Percentiles rank a stretch among this genome's conserved stretches.
Conservation (phyloP, 805 yeast species). For the Teunomyces stri region DNA sequence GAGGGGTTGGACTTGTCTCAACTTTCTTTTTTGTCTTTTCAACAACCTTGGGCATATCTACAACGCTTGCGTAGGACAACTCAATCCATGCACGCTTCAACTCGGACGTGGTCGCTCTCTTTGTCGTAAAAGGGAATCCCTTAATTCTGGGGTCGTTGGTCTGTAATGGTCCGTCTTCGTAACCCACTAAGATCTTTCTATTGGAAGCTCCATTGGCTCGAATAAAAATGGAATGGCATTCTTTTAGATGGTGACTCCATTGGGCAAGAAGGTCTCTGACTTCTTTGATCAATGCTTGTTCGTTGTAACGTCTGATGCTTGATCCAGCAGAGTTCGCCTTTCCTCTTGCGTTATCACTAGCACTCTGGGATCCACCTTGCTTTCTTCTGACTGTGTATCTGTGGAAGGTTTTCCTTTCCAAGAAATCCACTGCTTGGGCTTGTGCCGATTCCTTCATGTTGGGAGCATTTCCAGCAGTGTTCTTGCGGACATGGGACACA, state of each 20-base stretch:
- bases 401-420: conserved; percentile 84
- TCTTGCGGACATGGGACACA: conserved; percentile 64
- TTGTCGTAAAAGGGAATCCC: conserved; percentile 84
- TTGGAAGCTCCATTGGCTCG: conserved; percentile 77
- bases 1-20: conserved; percentile 4
- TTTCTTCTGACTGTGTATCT: conserved; percentile 94
- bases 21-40: conserved; percentile 21
- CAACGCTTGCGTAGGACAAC: conserved; percentile 56
- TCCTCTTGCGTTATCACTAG: conserved; percentile 88
- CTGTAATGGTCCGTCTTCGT: conserved; percentile 54
- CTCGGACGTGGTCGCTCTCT: conserved; percentile 79
- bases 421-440: conserved; percentile 61
- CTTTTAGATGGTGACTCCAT: conserved; percentile 62
- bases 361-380: conserved; percentile 96
- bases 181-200: conserved; percentile 63
- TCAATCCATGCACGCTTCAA: conserved; percentile 82
- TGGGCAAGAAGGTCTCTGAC: conserved; percentile 61
- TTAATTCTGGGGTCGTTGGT: conserved; percentile 61
- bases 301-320: conserved; percentile 82
- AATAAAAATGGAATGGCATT: conserved; percentile 70
- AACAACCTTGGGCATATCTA: conserved; percentile 52
- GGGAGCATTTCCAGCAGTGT: conserved; percentile 54
- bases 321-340: conserved; percentile 97
- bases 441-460: conserved; percentile 46
- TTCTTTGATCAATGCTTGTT: conserved; percentile 75